Base-by-base conservation (phyloP, 2,329 filamentous ascomycete species). In the Neonectria punicea region DNA sequence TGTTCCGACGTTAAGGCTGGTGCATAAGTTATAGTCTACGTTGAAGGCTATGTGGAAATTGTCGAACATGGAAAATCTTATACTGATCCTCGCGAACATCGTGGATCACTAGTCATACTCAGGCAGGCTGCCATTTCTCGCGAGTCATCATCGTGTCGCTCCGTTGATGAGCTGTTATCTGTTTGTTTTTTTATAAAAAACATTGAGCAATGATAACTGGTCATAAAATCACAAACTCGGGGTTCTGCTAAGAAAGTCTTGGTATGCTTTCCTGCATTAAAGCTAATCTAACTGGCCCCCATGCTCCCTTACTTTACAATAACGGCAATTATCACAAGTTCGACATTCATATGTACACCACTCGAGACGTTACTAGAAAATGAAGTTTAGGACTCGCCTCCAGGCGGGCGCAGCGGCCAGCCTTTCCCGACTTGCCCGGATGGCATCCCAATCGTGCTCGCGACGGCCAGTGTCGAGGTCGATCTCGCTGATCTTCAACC, bases 391-490 rank as follows among this genome's bases (percentile, higher is more conserved):
- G 5, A 77, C 20, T 2, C 80, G 76, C 67, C 71, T 80, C 85
- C 85, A 88, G 0, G 80, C 75, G 9, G 86, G 84, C 69, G 79
- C 80, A 1, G 78, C 71, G 30, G 83, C 83, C 28, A 85, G 74
- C 70, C 83, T 71, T 14, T 77, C 79, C 51, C 82, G 82, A 64
- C 81, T 79, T 10, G 77, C 81, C 68, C 87, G 83, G 74, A 89
- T 87, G 25, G 80, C 73, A 16, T 89, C 87, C 86, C 86, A 90
- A 72, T 91, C 85, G 53, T 90, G 82, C 74, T 87, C 85, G 49
- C 89, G 84, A 50, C 89, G 85, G 51, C 88, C 89, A 41, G 83
- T 85, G 74, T 92, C 90, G 58, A 93, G 84, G 68, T 93, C 90
- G 65, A 93, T 91, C 64, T 92, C 82, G 30, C 79, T 75, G 1